Percentiles rank a stretch among this genome's conserved stretches.
These are phyloP conservation scores for Epichloe scottii DNA, from an alignment of 2,329 filamentous ascomycete species.

Conservation along the genomic window DNA sequence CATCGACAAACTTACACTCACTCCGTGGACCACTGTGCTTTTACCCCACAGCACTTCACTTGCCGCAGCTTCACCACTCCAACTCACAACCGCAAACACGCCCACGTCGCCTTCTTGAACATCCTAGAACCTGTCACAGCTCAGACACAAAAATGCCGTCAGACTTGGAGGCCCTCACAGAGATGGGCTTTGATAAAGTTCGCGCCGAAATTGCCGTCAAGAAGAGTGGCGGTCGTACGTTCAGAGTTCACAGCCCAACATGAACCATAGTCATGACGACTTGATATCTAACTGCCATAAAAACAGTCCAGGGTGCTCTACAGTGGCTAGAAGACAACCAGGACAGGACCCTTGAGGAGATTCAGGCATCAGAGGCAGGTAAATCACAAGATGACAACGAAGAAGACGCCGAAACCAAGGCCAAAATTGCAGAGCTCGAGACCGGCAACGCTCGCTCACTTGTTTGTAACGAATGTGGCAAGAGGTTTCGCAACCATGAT, in stretches of 20 bases:
- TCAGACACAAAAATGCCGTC: conserved; percentile 38
- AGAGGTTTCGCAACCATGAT: conserved; percentile 70
- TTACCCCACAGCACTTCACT: neutral
- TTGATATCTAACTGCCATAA: neutral
- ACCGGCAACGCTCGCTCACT: conserved; percentile 64
- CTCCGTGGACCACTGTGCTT: neutral
- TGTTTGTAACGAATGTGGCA: conserved; percentile 89
- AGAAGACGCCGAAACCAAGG: conserved; percentile 33
- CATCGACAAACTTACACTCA: neutral
- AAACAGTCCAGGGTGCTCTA: conserved; percentile 68
- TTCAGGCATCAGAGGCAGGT: conserved; percentile 38
- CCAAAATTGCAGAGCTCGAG: conserved; percentile 52
- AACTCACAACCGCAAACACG: conserved; percentile 1
- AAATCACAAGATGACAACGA: conserved; percentile 36
- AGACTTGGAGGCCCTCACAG: conserved; percentile 48
- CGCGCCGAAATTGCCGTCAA: conserved; percentile 75
- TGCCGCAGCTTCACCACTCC: neutral
- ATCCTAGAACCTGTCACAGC: neutral
- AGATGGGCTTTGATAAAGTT: conserved; percentile 74
- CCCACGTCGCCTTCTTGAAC: neutral
- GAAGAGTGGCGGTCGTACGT: conserved; percentile 66
- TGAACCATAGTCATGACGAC: neutral
- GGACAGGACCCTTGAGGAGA: conserved; percentile 74
- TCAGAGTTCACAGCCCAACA: neutral
- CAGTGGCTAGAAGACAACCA: conserved; percentile 93